Evolutionary conservation across 2,329 filamentous ascomycete genomes (phyloP).

Genomic region (Pseudogymnoascus sp.): DNA sequence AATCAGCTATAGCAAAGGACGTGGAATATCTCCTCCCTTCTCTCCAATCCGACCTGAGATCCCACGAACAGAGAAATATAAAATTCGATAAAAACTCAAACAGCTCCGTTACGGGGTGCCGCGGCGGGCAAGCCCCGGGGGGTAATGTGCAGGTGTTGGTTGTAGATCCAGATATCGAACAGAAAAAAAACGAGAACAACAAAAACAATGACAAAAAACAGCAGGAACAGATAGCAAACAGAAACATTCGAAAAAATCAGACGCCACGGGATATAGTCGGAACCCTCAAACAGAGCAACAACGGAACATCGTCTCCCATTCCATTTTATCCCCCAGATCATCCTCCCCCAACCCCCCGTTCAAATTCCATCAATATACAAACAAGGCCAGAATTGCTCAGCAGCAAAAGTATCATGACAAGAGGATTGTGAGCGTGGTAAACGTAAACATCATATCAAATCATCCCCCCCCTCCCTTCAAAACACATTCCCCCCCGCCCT

Average conservation of each 20-base stretch:
- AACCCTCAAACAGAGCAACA: background rate
- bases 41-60: background rate
- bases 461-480: background rate
- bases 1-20: background rate
- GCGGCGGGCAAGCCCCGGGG: background rate
- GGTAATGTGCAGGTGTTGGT: background rate
- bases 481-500: background rate
- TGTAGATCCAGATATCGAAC: background rate
- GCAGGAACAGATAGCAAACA: background rate
- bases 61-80: background rate
- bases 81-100: background rate
- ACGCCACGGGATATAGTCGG: background rate
- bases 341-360: background rate
- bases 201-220: background rate
- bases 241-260: background rate
- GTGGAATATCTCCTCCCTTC: too few relatives aligned
- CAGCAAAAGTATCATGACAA: background rate
- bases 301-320: background rate
- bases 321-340: background rate
- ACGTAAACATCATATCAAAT: background rate
- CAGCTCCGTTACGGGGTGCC: background rate
- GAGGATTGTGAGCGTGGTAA: background rate
- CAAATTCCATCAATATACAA: background rate
- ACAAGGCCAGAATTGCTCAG: background rate
- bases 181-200: background rate